Base-by-base conservation (phyloP, 176 grass and related monocot species). In the Zizania latifolia region DNA sequence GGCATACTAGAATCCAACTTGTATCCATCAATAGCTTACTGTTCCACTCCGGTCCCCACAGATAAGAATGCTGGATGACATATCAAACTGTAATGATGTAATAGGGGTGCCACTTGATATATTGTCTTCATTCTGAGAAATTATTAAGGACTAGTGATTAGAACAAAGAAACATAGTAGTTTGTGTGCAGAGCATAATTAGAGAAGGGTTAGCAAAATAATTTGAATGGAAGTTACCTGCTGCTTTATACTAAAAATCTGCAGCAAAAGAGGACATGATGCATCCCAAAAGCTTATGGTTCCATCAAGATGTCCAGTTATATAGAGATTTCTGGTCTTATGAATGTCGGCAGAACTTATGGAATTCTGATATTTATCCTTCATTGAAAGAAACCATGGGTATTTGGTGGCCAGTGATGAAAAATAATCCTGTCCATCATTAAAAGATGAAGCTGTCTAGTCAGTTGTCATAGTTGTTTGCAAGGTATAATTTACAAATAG, bases 241-340 rank as follows among this genome's bases (percentile, higher is more conserved):
- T 76, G 76, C 62, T 92, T 92, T 90, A 99, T 89, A n/a, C 81
- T 84, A 59, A 94, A 88, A 78, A 86, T 88, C 9, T 83, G 85
- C 68, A 86, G 71, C 5, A 99, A 72, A 84, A 90, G 79, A 57
- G 95, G 95, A 50, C 84, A 94, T 41, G 91, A 94, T 76, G 91
- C 88, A 88, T 99, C 89, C 95, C 95, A 99, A 81, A 99, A 90
- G 27, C 84, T 90, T 81, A 99, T 85, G 54, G 86, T 81, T 88
- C 95, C 95, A 84, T 99, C 91, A 72, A 76, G 37, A 86, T 99
- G 95, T 58, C 95, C 91, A 81, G 95, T 92, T 72, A 99, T 81
- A 80, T 86, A 90, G 11, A 99, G 81, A 70, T 84, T 94, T 61
- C 82, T 91, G 63, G 79, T 92, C 55, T 90, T 94, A 54, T 71